These are phyloP conservation scores for Alternaria novae-zelandiae DNA, from an alignment of 2,329 filamentous ascomycete genomes.

Conservation along the genomic window DNA sequence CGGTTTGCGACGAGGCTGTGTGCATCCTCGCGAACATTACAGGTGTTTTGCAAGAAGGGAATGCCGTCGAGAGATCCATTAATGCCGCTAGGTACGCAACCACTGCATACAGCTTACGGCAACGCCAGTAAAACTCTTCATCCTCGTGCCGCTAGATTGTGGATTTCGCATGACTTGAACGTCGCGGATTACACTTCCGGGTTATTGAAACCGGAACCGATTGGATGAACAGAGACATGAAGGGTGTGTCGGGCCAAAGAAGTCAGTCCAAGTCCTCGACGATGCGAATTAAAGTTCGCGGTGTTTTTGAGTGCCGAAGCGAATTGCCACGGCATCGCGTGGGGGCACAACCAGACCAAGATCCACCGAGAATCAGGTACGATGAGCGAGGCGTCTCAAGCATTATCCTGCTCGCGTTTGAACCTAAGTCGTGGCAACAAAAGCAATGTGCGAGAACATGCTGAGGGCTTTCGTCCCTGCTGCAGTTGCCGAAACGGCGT, in stretches of 20 bases:
- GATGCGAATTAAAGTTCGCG: not conserved
- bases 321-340: slow-evolving; percentile 31
- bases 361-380: slow-evolving; percentile 43
- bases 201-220: not conserved
- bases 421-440: slow-evolving; percentile 32
- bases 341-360: slow-evolving; percentile 33
- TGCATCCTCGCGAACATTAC: slow-evolving; percentile 20
- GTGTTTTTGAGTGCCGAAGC: slow-evolving; percentile 15
- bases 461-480: slow-evolving; percentile 23
- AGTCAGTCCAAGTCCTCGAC: not conserved
- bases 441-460: slow-evolving; percentile 34
- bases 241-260: slow-evolving; percentile 4
- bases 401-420: slow-evolving; percentile 14
- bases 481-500: slow-evolving; percentile 28
- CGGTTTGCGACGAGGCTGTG: slow-evolving; percentile 38
- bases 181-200: not conserved
- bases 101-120: slow-evolving; percentile 20
- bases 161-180: not conserved
- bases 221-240: not conserved
- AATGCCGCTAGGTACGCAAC: slow-evolving; percentile 11
- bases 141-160: slow-evolving; percentile 26
- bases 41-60: slow-evolving; percentile 14
- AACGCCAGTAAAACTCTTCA: slow-evolving; percentile 28
- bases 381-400: slow-evolving; percentile 28
- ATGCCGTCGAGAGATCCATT: slow-evolving; percentile 15